Base-by-base conservation (phyloP, 257 asterid genomes). In the Solanum boliviense region DNA sequence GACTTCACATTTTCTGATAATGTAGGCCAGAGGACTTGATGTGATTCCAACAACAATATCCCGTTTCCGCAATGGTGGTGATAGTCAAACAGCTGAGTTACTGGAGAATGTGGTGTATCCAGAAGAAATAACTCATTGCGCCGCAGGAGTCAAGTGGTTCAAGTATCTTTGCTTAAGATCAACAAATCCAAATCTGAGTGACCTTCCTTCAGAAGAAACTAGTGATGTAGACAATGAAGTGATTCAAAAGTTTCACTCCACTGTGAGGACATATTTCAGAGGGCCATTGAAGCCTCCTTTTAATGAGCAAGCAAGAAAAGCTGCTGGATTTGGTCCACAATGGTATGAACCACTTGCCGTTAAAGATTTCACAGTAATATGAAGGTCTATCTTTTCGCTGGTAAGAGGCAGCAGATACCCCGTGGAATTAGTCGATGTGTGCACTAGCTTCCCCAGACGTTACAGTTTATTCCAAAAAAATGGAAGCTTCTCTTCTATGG, bases 211-310 rank as follows among this genome's bases (percentile, higher is more conserved):
- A 18, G 86, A 76, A 84, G 90, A 84, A 46, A 90, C 29, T 83
- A 93, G 89, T 36, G 84, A 10, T 12, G 78, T 70, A 46, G 70
- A 87, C 20, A 91, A 44, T 31, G 95, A 91, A 92, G 96, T 94
- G 76, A 93, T 94, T 70, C 88, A 89, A 65, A 94, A 91, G 93
- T 97, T 97, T 85, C 99, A 97, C 87, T 90, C 86, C 34, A 90
- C 89, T 2, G 99, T 97, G 56, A 91, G 94, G 89, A 90, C 89
- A 65, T 91, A 93, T 91, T 97, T 97, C 91, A 90, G 97, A 90
- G 99, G 99, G 60, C 98, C 99, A 25, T 88, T 97, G 73, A 97
- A 97, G 91, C 98, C 96, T 58, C 98, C 99, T 81, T 97, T 97
- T 89, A 97, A 97, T 20, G 96, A 93, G 93, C 90, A 89, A 73